Evolutionary conservation across 192 early-diverging fungal genomes (phyloP).

Genomic region (Gaertneriomyces sp.): DNA sequence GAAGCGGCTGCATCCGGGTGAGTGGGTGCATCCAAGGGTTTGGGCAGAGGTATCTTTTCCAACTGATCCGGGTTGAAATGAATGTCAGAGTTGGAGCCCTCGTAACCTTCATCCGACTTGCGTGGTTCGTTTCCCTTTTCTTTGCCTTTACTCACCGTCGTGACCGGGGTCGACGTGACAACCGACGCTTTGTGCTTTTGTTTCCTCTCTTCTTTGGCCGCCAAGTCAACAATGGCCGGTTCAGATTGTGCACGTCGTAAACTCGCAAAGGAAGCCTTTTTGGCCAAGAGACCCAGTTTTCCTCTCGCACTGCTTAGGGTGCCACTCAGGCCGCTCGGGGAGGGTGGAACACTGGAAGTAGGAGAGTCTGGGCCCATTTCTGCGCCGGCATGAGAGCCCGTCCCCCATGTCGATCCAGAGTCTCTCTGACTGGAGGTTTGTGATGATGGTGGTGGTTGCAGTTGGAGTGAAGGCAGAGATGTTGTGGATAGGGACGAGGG

Average conservation of each 20-base stretch:
- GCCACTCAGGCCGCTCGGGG: neutral
- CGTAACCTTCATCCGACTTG: constrained; percentile 25
- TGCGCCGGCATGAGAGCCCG: neutral
- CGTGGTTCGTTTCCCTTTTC: constrained; percentile 1
- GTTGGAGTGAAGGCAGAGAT: neutral
- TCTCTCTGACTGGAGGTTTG: neutral
- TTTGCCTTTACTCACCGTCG: neutral
- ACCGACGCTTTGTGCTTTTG: neutral
- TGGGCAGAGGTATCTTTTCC: too few species aligned
- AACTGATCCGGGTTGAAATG: too few species aligned
- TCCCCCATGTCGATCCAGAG: constrained; percentile 16
- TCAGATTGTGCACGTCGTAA: constrained; percentile 12
- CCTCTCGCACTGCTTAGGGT: neutral
- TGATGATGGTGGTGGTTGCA: neutral
- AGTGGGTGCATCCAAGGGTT: neutral
- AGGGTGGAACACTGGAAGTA: neutral
- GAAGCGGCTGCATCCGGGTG: neutral
- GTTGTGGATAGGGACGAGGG: neutral
- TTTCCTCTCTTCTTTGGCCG: neutral
- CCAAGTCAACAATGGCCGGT: neutral
- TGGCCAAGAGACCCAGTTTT: constrained; percentile 8
- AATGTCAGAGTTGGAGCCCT: constrained; percentile 10
- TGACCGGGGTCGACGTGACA: neutral
- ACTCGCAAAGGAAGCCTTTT: constrained; percentile 21
- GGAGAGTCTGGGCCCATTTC: neutral